Percentiles rank a stretch among this genome's conserved stretches.
These are phyloP conservation scores for Macroventuria anomochaeta DNA, from an alignment of 2,329 filamentous ascomycete species.

Conservation along the genomic window DNA sequence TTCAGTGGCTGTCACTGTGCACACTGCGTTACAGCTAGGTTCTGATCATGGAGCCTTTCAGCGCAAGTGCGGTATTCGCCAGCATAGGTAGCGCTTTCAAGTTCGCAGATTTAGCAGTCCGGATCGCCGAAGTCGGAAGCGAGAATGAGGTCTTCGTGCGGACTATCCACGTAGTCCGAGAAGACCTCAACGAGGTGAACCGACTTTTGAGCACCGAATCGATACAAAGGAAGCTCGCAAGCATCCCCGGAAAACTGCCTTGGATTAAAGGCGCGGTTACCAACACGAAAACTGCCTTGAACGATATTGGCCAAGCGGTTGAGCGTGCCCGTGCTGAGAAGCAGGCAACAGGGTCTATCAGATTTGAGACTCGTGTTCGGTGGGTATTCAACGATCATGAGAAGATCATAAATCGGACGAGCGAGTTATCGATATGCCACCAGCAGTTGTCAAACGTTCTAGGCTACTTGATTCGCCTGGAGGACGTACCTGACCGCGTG, in stretches of 20 bases:
- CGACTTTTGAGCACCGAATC: slow-evolving; percentile 21
- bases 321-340: slow-evolving; percentile 28
- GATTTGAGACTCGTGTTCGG: slow-evolving; percentile 26
- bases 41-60: slow-evolving; percentile 30
- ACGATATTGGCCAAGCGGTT: slow-evolving; percentile 36
- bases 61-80: slow-evolving; percentile 23
- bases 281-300: slow-evolving; percentile 29
- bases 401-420: slow-evolving; percentile 30
- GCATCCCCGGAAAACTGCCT: slow-evolving; percentile 23
- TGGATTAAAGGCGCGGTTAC: slow-evolving; percentile 29
- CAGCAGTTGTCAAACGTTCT: slow-evolving; percentile 36
- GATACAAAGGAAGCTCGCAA: slow-evolving; percentile 20
- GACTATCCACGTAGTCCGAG: slow-evolving; percentile 31
- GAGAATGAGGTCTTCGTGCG: slow-evolving; percentile 38
- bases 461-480: slow-evolving; percentile 24
- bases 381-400: slow-evolving; percentile 35
- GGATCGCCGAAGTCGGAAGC: slow-evolving; percentile 28
- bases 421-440: slow-evolving; percentile 31
- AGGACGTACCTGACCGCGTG: slow-evolving; percentile 16
- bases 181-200: slow-evolving; percentile 31
- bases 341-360: slow-evolving; percentile 25
- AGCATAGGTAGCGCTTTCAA: slow-evolving; percentile 32
- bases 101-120: slow-evolving; percentile 32
- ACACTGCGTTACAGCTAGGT: too few relatives aligned
- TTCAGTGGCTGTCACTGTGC: too few relatives aligned